Base-by-base conservation (phyloP, 139 green algal genomes). In the Pseudopediastrum boryanum region DNA sequence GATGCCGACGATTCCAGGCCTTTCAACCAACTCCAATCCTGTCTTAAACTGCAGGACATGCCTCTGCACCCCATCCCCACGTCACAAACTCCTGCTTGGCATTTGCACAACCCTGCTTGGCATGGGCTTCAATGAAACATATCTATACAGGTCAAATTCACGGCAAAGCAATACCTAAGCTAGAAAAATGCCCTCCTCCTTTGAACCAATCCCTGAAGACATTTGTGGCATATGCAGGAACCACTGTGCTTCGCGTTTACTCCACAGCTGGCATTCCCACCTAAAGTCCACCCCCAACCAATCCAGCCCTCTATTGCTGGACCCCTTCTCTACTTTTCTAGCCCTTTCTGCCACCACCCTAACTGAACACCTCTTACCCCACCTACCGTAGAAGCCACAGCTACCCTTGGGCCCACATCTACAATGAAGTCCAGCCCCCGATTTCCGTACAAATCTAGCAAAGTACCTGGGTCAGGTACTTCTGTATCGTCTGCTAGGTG, bases 351-450 rank as follows among this genome's bases (percentile, higher is more conserved):
- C 48, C 19, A 16, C 48, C 19, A 44, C 48, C 63, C 48, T 9
- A 52, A 29, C 31, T 73, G 65, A 35, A 73, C 8, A 10, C 21
- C 7, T 41, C 25, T 46, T 31, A 41, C 12, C 44, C 2, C 21
- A 61, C 79, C 81, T 23, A 96, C 87, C 13, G 93, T 95, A 29
- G 84, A 91, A 1, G 84, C 82, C 39, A 89, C 87, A 1, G 82
- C 86, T 0, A 88, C 56, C 10, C 85, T 79, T 2, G 77, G 58
- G 1, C 92, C 90, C 29, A 84, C 82, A 61, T 96, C 93, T 12
- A 97, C 89, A 10, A 97, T 89, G 79, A 97, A 97, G 81, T 95
- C 91, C 2, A 97, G 71, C 4, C 92, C 92, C 0, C 79, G 82
- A 31, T 68, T 75, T 8, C 82, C 88, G 51, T 93, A 97, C 54